Percentiles rank a stretch among this genome's conserved stretches.
Evolutionary conservation across 768 basidiomycete genomes (phyloP).

Genomic region (Boletus reticulatus): DNA sequence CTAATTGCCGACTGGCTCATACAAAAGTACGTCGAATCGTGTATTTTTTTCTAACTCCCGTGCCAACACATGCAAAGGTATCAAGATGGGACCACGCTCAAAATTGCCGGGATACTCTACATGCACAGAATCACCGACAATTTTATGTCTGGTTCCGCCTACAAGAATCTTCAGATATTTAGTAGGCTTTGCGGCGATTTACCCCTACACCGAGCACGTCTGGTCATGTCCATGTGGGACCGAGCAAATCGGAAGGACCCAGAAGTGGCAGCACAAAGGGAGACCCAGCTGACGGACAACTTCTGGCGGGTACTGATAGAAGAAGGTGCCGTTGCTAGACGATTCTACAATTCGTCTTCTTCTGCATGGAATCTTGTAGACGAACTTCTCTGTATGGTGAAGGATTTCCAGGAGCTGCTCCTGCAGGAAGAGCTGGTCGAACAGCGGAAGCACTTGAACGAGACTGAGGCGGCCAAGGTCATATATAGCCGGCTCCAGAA

Average conservation of each 20-base stretch:
- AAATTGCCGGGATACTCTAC: conserved; percentile 33
- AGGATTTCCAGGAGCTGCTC: conserved; percentile 1
- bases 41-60: not conserved
- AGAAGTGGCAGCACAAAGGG: conserved; percentile 8
- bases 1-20: conserved; percentile 18
- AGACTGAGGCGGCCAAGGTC: conserved; percentile 22
- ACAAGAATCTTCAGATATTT: conserved; percentile 34
- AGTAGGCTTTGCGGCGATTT: conserved; percentile 34
- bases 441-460: conserved; percentile 15
- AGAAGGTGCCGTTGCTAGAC: not conserved
- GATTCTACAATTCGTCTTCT: not conserved
- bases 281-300: conserved; percentile 21
- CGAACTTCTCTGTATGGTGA: not conserved
- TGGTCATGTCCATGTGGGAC: conserved; percentile 41
- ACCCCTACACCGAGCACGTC: conserved; percentile 28
- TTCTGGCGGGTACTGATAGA: conserved; percentile 23
- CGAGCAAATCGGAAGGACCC: conserved; percentile 11
- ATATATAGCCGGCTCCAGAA: conserved; percentile 16
- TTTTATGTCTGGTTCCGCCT: conserved; percentile 31
- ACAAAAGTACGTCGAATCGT: conserved; percentile 9
- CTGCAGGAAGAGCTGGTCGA: conserved; percentile 21
- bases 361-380: conserved; percentile 1
- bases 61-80: conserved; percentile 4
- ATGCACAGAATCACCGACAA: conserved; percentile 35
- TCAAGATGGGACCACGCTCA: conserved; percentile 1